Base-by-base conservation (phyloP, 1,284 basidiomycete species). In the Cystobasidium sp. region DNA sequence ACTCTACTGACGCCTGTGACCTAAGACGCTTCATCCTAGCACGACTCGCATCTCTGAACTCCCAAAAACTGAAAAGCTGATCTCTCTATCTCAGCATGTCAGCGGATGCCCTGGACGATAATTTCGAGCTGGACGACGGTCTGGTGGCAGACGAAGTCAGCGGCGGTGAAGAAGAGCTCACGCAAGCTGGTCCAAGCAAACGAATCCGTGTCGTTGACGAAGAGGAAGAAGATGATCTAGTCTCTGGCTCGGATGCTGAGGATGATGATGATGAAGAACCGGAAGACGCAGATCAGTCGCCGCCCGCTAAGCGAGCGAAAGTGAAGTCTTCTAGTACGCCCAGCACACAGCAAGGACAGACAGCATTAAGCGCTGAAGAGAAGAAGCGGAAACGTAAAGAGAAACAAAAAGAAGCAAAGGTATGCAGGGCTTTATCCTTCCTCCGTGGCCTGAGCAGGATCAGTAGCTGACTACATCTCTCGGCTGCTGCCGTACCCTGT, bases 391-490 rank as follows among this genome's bases (percentile, higher is more conserved):
- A 71, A 41, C 43, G 69, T 12, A 71, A 71, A 55, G 69, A 71
- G 52, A 71, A 71, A 51, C 49, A 59, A 47, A 71, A 71, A 47
- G 69, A 59, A 63, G 69, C 69, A 46, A 71, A 71, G 69, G 69
- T 71, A 18, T 47, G 10, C 44, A 14, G 12, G 6, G 2, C 31
- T 31, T 31, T 31, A 31, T 5, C 31, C 31, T 31, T 31, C 31
- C 31, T 31, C 31, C 31, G 31, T 31, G 31, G 5, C 31, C 31
- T 31, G 31, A 31, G 31, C 31, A 31, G 2, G 2, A 31, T 31
- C 31, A 31, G 31, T 31, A 31, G 31, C 31, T 31, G 31, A 31
- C 31, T 31, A 5, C 31, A 31, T 31, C 5, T 31, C 31, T 31
- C 31, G 31, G 31, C 31, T 31, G 31, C 31, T 31, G 31, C 31